Conservation (phyloP, 768 basidiomycete species). For the Pisolithus orientalis region DNA sequence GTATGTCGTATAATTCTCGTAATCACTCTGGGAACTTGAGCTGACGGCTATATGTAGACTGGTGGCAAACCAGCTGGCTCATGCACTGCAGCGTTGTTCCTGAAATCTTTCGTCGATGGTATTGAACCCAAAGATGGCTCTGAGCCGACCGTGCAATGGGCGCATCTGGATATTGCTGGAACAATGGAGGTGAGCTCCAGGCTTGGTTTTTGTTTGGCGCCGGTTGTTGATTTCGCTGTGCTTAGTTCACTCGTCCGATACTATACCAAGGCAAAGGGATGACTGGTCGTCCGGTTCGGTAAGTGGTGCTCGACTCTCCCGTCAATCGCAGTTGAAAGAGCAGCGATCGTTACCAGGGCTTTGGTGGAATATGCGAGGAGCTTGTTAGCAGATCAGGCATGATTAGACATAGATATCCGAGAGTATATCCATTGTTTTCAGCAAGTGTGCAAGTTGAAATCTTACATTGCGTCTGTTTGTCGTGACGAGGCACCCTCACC, state of each 20-base stretch:
- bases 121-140: constrained; percentile 56
- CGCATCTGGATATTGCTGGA: constrained; percentile 82
- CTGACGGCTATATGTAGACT: constrained; percentile 33
- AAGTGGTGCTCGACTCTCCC: constrained; percentile 16
- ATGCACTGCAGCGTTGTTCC: constrained; percentile 81
- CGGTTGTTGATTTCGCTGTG: not conserved
- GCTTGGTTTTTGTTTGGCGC: not conserved
- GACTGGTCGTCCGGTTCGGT: constrained; percentile 79
- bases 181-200: constrained; percentile 55
- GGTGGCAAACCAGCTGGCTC: constrained; percentile 70
- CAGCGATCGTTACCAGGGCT: constrained; percentile 14
- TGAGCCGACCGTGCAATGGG: constrained; percentile 64
- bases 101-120: constrained; percentile 76
- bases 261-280: constrained; percentile 70
- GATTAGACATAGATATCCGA: not conserved
- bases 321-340: not conserved
- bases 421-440: too few relatives aligned
- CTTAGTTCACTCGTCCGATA: constrained; percentile 43
- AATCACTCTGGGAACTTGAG: not conserved
- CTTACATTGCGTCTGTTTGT: not conserved
- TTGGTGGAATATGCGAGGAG: constrained; percentile 29
- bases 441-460: too few relatives aligned
- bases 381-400: constrained; percentile 14
- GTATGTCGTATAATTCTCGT: not conserved
- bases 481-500: too few relatives aligned